Evolutionary conservation across 371 early-diverging fungal species (phyloP), one percentile per base, ranked within the genome.

Genomic region (Mucor indicus): DNA sequence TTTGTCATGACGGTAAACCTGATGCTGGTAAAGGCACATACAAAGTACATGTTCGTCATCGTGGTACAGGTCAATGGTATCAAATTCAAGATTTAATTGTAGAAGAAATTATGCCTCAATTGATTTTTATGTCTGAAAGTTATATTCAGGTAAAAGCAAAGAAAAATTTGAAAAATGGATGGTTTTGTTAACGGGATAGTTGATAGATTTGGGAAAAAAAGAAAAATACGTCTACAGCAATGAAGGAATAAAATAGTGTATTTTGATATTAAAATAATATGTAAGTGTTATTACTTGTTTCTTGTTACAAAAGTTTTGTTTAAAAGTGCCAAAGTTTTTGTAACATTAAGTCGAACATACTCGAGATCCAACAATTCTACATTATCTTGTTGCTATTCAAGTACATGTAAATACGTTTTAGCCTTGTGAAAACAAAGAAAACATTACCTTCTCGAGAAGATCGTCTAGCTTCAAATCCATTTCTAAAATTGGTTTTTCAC

Each of bases 401-500:
- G 33, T 38, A 24, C 11, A 23, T 19, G 13, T 23, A 17, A 9
- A 19, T 2, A 8, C 27, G 7, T n/a, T n/a, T n/a, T n/a, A n/a
- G n/a, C n/a, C n/a, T n/a, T n/a, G n/a, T n/a, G n/a, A n/a, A n/a
- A n/a, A n/a, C n/a, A n/a, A n/a, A n/a, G n/a, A n/a, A n/a, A n/a
- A n/a, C 5, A n/a, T 53, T 75, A 84, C 85, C 75, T 93, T 92
- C 67, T 93, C 95, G 33, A 96, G 72, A 53, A 96, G 69, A 66
- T 96, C 96, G 60, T 96, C 96, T 25, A 96, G 73, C 51, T 93
- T 91, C 57, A 96, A 77, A 67, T 95, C 94, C 93, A 96, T 94
- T 69, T 93, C 93, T 50, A 96, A 64, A 44, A 96, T 93, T 1
- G 97, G 87, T 58, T 92, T 91, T 38, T 95, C 96, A 12, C 97